Evolutionary conservation across 192 early-diverging fungal genomes (phyloP), one percentile per base, ranked within the genome.

Genomic region (Rhizoclosmatium sp.): DNA sequence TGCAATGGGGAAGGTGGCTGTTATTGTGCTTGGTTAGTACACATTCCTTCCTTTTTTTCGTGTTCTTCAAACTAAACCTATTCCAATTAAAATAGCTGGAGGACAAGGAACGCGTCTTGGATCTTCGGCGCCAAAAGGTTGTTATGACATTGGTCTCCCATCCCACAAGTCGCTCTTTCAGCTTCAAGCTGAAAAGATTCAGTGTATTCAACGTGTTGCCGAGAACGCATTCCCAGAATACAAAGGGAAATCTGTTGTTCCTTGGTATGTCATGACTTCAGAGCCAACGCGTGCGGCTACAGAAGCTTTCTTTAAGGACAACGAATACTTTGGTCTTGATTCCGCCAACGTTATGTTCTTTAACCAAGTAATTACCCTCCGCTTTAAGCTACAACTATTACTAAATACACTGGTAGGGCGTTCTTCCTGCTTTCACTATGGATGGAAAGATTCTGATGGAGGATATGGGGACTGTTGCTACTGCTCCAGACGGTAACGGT

Each of bases 251-350:
- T 74, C 87, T 19, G 83, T 93, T 9, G 86, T 99, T 71, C 96
- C 97, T 12, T 99, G 98, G 98, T 97, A 97, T 81, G 92, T 99
- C 78, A 99, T 99, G 98, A 96, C 95, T 62, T 96, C 95, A 58
- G 97, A 94, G 4, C 98, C 98, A 19, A 99, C 98, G 31, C 88
- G 92, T 65, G 83, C 70, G 0, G 91, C 95, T 21, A 97, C 97
- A 7, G 89, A 90, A 60, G 72, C 82, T 14, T 94, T 91, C 84
- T 99, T 99, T 85, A 87, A 89, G 65, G 82, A 93, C 58, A 67
- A 94, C 81, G 83, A 90, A 67, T 98, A 89, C 87, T 99, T 98
- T 92, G 98, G 98, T 40, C 84, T 99, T 47, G 82, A 91, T 51
- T 71, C 82, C 44, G 87, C 92, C 51, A 96, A 99, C 81, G 93